These are phyloP conservation scores for Phialophora chinensis DNA, from an alignment of 2,329 filamentous ascomycete genomes.

Conservation along the genomic window DNA sequence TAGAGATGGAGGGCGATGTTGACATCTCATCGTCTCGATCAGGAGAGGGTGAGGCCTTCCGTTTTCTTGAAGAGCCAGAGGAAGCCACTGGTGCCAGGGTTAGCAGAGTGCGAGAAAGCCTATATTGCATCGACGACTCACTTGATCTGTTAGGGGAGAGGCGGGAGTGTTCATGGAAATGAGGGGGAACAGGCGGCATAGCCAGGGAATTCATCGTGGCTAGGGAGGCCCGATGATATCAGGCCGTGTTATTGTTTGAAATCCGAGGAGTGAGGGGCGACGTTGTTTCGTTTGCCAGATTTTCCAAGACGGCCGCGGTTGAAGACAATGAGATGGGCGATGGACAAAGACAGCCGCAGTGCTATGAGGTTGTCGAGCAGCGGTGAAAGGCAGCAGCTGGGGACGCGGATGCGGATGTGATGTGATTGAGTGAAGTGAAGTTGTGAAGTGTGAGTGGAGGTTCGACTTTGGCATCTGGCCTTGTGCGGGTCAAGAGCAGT, in stretches of 20 bases:
- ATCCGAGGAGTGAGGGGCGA: slow-evolving; percentile 11
- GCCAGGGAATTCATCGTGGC: slow-evolving; percentile 66
- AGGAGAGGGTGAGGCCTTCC: slow-evolving; percentile 68
- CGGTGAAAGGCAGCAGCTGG: slow-evolving; percentile 13
- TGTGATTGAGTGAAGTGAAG: slow-evolving; percentile 19
- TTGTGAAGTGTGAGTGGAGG: slow-evolving; percentile 21
- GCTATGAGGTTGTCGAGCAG: slow-evolving; percentile 4
- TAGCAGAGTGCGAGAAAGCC: slow-evolving; percentile 13
- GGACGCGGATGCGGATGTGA: slow-evolving; percentile 20
- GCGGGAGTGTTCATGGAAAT: slow-evolving; percentile 66
- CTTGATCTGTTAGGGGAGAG: slow-evolving; percentile 66
- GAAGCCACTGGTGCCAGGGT: slow-evolving; percentile 41
- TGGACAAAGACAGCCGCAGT: slow-evolving; percentile 5
- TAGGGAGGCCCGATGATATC: slow-evolving; percentile 30
- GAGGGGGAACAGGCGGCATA: slow-evolving; percentile 65
- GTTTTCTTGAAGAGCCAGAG: slow-evolving; percentile 65
- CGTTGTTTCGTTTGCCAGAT: background rate
- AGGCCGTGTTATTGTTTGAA: slow-evolving; percentile 15
- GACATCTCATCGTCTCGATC: slow-evolving; percentile 74
- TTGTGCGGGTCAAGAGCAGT: slow-evolving; percentile 5
- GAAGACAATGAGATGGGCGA: background rate
- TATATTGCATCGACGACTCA: slow-evolving; percentile 47
- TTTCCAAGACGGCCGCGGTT: background rate
- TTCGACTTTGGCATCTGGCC: slow-evolving; percentile 14
- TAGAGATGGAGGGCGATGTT: slow-evolving; percentile 82